These are phyloP conservation scores for Sugiyamaella novakii DNA, from an alignment of 1,139 yeast genomes.

Conservation along the genomic window DNA sequence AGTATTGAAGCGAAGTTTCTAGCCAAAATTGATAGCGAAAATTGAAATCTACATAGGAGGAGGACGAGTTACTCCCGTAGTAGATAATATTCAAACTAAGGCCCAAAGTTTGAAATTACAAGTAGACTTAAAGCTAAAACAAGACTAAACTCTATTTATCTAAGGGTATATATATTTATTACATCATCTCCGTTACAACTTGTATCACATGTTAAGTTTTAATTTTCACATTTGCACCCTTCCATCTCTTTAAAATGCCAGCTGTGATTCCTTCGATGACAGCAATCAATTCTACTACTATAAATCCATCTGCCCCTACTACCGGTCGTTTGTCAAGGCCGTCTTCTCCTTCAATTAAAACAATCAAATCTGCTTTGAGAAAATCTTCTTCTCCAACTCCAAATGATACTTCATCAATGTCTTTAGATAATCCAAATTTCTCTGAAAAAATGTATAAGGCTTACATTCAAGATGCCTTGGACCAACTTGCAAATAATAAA, in stretches of 20 bases:
- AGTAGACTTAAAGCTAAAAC: too few relatives aligned
- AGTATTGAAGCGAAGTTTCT: too few relatives aligned
- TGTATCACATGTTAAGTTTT: not conserved
- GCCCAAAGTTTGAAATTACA: too few relatives aligned
- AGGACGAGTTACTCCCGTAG: too few relatives aligned
- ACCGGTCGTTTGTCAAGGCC: conserved; percentile 5
- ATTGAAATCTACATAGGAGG: too few relatives aligned
- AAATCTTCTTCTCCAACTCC: not conserved
- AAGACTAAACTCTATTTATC: too few relatives aligned
- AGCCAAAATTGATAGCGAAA: too few relatives aligned
- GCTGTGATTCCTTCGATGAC: conserved; percentile 15
- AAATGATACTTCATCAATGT: conserved; percentile 1
- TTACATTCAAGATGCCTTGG: conserved; percentile 68
- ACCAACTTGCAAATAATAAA: conserved; percentile 57
- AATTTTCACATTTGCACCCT: too few relatives aligned
- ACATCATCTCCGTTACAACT: too few relatives aligned
- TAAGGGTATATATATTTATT: too few relatives aligned
- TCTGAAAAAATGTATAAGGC: conserved; percentile 48
- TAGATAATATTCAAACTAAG: too few relatives aligned
- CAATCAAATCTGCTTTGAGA: conserved; percentile 14
- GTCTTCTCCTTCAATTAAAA: conserved; percentile 9
- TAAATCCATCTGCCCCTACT: not conserved
- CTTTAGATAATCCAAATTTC: conserved; percentile 4
- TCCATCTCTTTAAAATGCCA: conserved; percentile 9
- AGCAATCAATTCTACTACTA: conserved; percentile 3